Base-by-base conservation (phyloP, 2,329 filamentous ascomycete species). In the Akanthomyces muscarius region DNA sequence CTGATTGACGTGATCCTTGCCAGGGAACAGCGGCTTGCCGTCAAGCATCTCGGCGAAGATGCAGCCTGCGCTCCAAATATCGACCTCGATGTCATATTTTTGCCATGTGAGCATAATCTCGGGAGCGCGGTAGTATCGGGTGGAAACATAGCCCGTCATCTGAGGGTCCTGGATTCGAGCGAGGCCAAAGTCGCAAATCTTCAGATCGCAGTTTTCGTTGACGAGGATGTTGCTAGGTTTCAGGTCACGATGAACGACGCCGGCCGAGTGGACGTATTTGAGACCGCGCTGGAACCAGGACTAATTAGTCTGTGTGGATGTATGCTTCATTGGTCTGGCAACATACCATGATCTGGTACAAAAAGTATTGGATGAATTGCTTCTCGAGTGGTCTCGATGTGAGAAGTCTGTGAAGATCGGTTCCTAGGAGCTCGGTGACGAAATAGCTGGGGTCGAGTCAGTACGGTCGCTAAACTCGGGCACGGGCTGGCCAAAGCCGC, bases 101-200 rank as follows among this genome's bases (percentile, higher is more conserved):
- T 99, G 95, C 95, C 95, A 99, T 68, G 95, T 98, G 74, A 99
- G 92, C 95, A 99, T 99, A 75, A 99, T 99, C 78, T 99, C 95
- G 21, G 95, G 95, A 10, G 95, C 95, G 72, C 95, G 89, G 84
- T 99, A 99, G 83, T 99, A 99, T 83, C 95, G 85, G 66, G 95
- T 99, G 54, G 95, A 98, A 65, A 99, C 95, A 74, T 99, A 99
- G 70, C 95, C 95, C 48, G 95, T 99, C 95, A 99, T 99, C 79
- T 99, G 95, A 42, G 95, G 95, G 74, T 99, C 95, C 76, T 99
- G 95, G 71, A 99, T 97, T 77, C 95, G 91, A 61, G 95, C 95
- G 65, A 99, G 84, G 68, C 95, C 95, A 72, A 99, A 99, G 76
- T 99, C 95, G 83, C 95, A 99, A 77, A 99, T 99, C 82, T 99